Evolutionary conservation across 2,329 filamentous ascomycete genomes (phyloP).

Genomic region (Neonectria sp.): DNA sequence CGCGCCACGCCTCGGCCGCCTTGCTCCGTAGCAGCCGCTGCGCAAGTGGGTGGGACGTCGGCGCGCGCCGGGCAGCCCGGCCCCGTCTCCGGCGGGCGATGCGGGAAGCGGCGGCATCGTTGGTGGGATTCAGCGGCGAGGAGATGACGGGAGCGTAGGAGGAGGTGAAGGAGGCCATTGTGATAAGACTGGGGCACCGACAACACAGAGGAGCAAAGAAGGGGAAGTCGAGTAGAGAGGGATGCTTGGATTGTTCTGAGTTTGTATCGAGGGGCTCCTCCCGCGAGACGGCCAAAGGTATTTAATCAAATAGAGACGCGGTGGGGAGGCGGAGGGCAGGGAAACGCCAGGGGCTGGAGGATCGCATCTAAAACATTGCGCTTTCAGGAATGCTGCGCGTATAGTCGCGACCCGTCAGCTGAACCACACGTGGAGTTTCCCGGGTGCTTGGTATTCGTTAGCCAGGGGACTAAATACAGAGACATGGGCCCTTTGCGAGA

Average conservation of each 20-base stretch:
- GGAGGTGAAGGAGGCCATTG: conserved; percentile 38
- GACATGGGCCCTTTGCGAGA: background rate
- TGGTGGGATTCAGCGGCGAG: conserved; percentile 50
- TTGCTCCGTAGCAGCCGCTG: conserved; percentile 59
- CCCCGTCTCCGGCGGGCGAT: conserved; percentile 39
- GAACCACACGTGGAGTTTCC: background rate
- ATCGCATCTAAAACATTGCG: conserved; percentile 26
- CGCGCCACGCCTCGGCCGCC: conserved; percentile 59
- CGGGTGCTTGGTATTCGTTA: background rate
- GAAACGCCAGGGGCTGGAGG: conserved; percentile 22
- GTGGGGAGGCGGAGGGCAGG: conserved; percentile 25
- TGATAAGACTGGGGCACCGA: background rate
- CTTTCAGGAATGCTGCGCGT: conserved; percentile 29
- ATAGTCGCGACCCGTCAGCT: conserved; percentile 17
- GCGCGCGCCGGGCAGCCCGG: conserved; percentile 30
- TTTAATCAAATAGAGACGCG: conserved; percentile 9
- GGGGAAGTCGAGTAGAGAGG: conserved; percentile 2
- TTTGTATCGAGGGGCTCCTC: background rate
- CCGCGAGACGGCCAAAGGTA: background rate
- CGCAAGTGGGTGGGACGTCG: conserved; percentile 55
- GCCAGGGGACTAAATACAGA: background rate
- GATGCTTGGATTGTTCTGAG: background rate
- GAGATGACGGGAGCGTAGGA: conserved; percentile 44
- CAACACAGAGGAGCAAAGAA: background rate
- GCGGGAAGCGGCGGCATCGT: conserved; percentile 28